Base-by-base conservation (phyloP, 2,329 filamentous ascomycete genomes). In the Aspergillus fructus region DNA sequence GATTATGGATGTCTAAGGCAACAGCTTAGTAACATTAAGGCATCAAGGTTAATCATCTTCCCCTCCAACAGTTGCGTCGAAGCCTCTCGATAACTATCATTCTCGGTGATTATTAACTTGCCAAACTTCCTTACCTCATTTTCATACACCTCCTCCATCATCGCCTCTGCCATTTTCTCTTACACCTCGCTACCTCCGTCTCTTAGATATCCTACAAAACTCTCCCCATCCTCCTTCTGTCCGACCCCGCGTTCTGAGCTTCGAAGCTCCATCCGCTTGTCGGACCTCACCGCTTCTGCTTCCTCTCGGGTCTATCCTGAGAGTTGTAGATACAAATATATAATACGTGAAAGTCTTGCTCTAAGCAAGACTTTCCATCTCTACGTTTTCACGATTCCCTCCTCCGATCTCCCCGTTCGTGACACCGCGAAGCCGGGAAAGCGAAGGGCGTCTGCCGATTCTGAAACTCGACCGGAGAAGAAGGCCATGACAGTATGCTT, bases 401-500 rank as follows among this genome's bases (percentile, higher is more conserved):
- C 75, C 65, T 74, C 75, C 65, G 67, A 76, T 68, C 66, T 74
- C 66, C 67, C 72, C 68, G 70, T 76, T 71, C 73, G 74, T 67
- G 70, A 77, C 64, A 70, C 71, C 70, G 67, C 75, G 71, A 81
- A 78, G 74, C 77, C 76, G 75, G 78, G 75, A 71, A 82, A 82
- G 73, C 78, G 80, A 68, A 81, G 80, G 73, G 76, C 78, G 67
- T 81, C 80, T 65, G 70, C 71, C 68, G 67, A 78, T 66, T 73
- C 77, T 73, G 67, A 72, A 71, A 71, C 75, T 74, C 76, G 71
- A 68, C 77, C 77, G 63, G 74, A 79, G 62, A 83, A 83, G 73
- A 81, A 81, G 72, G 76, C 77, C 71, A 82, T 82, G 79, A 78
- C 73, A 57, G 78, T 81, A 74, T 67, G 77, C 61, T 59, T 41